Evolutionary conservation across 805 yeast genomes (phyloP), one percentile per base, ranked within the genome.

Genomic region (Kuraishia piskuri): DNA sequence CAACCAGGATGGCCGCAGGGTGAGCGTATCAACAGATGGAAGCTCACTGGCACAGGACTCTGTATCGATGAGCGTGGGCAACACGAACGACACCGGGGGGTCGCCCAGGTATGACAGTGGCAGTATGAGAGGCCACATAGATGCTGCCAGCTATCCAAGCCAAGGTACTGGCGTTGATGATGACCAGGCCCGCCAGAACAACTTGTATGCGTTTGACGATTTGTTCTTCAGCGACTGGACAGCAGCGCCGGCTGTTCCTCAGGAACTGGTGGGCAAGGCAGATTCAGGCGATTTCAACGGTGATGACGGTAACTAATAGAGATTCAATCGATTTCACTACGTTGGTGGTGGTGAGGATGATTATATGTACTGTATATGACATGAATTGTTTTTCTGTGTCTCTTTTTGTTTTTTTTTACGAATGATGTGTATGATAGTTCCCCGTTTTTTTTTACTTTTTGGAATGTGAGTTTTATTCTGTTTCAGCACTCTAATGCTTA

Each of bases 141-240:
- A 17, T 22, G 40, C 37, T 14, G 50, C 46, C 24, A 17, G 45
- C n/a, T 36, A n/a, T 17, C 24, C 24, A 22, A 14, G 20, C 9
- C 22, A 22, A n/a, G 48, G 24, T 20, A 17, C 40, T 17, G 40
- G 40, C 40, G 40, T 20, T 22, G 48, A 21, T 9, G 24, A n/a
- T 8, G 52, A 21, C 7, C n/a, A 22, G 20, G 20, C 24, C 10
- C 47, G 21, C 21, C 23, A 37, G 31, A 19, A 21, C 46, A 36
- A 40, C 47, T n/a, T 25, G 49, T 62, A 61, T 53, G 64, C 59
- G 23, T 63, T 63, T 54, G 67, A 63, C 25, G 67, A 63, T 23
- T 58, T 62, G 19, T 59, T 63, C 54, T 61, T 59, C 53, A 63
- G 57, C 50, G 66, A 62, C 47, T 62, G 66, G 66, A 54, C 61